These are phyloP conservation scores for Piloderma croceum DNA, from an alignment of 768 basidiomycete species.

Conservation along the genomic window DNA sequence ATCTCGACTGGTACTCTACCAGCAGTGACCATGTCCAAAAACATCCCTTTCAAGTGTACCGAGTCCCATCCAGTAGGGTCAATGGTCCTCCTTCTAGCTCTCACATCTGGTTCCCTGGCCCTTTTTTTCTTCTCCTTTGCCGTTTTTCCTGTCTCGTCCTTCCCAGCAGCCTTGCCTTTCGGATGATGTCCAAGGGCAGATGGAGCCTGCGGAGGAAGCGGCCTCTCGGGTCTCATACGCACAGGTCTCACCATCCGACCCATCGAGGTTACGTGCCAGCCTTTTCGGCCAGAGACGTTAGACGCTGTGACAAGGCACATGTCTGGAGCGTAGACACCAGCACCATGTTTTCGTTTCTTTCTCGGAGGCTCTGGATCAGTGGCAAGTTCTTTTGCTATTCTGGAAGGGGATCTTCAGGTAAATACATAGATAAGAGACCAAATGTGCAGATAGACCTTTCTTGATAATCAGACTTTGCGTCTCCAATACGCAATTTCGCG, in stretches of 20 bases:
- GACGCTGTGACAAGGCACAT: conserved; percentile 62
- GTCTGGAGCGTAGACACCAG: conserved; percentile 46
- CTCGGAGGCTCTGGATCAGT: neutral
- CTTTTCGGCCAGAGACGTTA: conserved; percentile 44
- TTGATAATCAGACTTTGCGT: conserved; percentile 71
- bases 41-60: conserved; percentile 61
- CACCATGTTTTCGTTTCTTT: conserved; percentile 20
- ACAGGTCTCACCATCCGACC: conserved; percentile 62
- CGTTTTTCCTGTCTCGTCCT: conserved; percentile 7
- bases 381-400: conserved; percentile 28
- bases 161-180: conserved; percentile 12
- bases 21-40: conserved; percentile 39
- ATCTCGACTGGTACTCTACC: conserved; percentile 1
- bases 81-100: conserved; percentile 61
- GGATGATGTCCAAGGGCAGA: conserved; percentile 11
- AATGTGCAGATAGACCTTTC: conserved; percentile 43
- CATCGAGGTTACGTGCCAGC: conserved; percentile 67
- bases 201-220: conserved; percentile 37
- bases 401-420: conserved; percentile 16
- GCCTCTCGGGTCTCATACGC: conserved; percentile 64
- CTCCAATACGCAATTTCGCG: conserved; percentile 74
- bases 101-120: conserved; percentile 43
- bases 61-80: conserved; percentile 72
- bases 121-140: conserved; percentile 41
- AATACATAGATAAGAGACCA: conserved; percentile 6